Conservation (phyloP, 2,329 filamentous ascomycete species). For the Scortechinia acanthostroma region DNA sequence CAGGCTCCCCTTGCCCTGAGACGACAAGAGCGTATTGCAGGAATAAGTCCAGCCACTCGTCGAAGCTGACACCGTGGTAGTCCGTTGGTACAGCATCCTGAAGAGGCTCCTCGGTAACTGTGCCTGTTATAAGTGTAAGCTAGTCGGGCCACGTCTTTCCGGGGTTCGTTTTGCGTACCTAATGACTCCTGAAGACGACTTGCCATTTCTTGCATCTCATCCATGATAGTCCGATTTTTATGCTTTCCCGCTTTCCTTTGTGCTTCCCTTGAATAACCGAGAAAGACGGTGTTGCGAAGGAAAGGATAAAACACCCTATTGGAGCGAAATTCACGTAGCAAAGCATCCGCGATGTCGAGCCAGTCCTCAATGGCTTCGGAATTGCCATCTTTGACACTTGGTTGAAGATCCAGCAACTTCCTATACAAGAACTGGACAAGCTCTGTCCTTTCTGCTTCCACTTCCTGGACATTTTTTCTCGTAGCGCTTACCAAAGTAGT, state of each 20-base stretch:
- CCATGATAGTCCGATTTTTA: constrained; percentile 23
- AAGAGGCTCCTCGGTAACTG: background rate
- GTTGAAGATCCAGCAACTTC: constrained; percentile 35
- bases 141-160: background rate
- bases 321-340: constrained; percentile 51
- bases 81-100: constrained; percentile 10
- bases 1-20: constrained; percentile 36
- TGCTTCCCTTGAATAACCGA: constrained; percentile 29
- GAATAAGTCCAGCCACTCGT: constrained; percentile 83
- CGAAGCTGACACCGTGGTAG: constrained; percentile 75
- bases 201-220: constrained; percentile 24
- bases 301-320: constrained; percentile 51
- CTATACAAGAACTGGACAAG: constrained; percentile 31
- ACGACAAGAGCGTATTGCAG: constrained; percentile 69
- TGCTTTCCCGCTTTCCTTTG: constrained; percentile 22
- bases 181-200: constrained; percentile 29
- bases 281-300: constrained; percentile 33
- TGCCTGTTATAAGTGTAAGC: background rate
- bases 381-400: constrained; percentile 36
- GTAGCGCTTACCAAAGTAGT: constrained; percentile 19
- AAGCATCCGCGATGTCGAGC: constrained; percentile 46
- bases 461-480: constrained; percentile 29
- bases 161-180: constrained; percentile 21
- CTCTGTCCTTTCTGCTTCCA: constrained; percentile 27
- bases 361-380: constrained; percentile 41